These are phyloP conservation scores for Aspergillus egyptiacus DNA, from an alignment of 495 filamentous ascomycete genomes.

Conservation along the genomic window DNA sequence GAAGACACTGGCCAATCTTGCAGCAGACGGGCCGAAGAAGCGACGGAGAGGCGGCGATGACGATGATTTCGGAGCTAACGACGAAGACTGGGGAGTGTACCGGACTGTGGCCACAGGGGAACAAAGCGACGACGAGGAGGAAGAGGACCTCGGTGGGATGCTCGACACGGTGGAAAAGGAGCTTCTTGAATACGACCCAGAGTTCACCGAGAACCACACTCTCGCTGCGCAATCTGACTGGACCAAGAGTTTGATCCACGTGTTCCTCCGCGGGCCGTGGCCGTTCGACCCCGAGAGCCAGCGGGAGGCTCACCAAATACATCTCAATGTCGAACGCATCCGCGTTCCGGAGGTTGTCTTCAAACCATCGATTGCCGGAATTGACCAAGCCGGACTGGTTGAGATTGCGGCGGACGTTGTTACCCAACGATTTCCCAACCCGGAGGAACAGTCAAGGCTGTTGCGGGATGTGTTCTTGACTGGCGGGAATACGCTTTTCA, in stretches of 20 bases:
- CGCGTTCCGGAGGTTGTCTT: slow-evolving; percentile 94
- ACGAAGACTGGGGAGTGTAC: slow-evolving; percentile 97
- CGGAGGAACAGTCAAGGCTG: slow-evolving; percentile 54
- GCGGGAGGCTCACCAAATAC: slow-evolving; percentile 77
- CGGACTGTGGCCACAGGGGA: slow-evolving; percentile 79
- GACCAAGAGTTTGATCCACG: slow-evolving; percentile 84
- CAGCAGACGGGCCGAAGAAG: slow-evolving; percentile 80
- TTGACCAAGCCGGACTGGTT: slow-evolving; percentile 89
- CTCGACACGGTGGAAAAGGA: slow-evolving; percentile 75
- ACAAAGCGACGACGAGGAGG: slow-evolving; percentile 69
- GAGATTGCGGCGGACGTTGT: slow-evolving; percentile 86
- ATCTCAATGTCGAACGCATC: slow-evolving; percentile 95
- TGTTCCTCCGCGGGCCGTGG: slow-evolving; percentile 80
- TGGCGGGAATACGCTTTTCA: slow-evolving; percentile 84
- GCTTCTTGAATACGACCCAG: slow-evolving; percentile 76
- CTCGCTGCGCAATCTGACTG: slow-evolving; percentile 89
- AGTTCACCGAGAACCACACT: slow-evolving; percentile 85
- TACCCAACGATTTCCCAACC: slow-evolving; percentile 62
- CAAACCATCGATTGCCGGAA: slow-evolving; percentile 87
- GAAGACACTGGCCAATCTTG: slow-evolving; percentile 96
- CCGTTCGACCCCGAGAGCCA: slow-evolving; percentile 77
- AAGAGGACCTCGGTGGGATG: slow-evolving; percentile 71
- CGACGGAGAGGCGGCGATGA: slow-evolving; percentile 75
- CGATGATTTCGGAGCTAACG: slow-evolving; percentile 93
- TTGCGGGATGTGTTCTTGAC: slow-evolving; percentile 88